phyloP scores from a whole-genome alignment of 78 protist species.

The Dictyostelium intermedium region DNA sequence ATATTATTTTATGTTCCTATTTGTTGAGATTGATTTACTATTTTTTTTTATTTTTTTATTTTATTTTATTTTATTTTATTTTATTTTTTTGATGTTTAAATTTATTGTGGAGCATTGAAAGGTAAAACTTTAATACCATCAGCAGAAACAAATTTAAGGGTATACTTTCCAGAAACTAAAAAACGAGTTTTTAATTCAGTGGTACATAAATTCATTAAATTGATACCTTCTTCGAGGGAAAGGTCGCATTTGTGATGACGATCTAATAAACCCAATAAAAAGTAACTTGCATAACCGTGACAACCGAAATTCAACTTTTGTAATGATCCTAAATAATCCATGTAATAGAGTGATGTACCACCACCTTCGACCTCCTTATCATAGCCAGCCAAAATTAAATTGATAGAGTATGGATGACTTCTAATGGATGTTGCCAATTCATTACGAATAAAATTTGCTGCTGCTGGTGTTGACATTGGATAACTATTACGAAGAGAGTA shows the following conservation, averaged over 20 bases:
- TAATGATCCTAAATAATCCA: constrained; percentile 87
- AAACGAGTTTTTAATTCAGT: constrained; percentile 84
- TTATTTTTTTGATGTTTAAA: neutral
- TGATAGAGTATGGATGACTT: constrained; percentile 76
- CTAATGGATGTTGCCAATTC: constrained; percentile 84
- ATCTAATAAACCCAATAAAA: constrained; percentile 82
- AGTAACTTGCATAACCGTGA: constrained; percentile 88
- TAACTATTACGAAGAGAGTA: constrained; percentile 77
- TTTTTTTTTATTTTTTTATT: neutral
- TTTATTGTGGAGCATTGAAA: neutral
- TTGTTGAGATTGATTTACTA: neutral
- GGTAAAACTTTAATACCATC: constrained; percentile 46
- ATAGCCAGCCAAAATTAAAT: constrained; percentile 86
- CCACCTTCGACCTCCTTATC: constrained; percentile 41
- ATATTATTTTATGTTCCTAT: neutral
- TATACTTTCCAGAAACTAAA: constrained; percentile 48
- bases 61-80: neutral
- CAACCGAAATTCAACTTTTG: constrained; percentile 82
- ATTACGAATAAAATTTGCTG: constrained; percentile 78
- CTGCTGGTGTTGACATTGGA: constrained; percentile 74
- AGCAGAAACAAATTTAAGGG: constrained; percentile 11
- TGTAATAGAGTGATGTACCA: constrained; percentile 73
- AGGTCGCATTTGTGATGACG: constrained; percentile 58
- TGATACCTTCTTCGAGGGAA: constrained; percentile 72
- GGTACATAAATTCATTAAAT: constrained; percentile 46